Conservation (phyloP, 2,329 filamentous ascomycete species). For the Aureobasidium sp. region DNA sequence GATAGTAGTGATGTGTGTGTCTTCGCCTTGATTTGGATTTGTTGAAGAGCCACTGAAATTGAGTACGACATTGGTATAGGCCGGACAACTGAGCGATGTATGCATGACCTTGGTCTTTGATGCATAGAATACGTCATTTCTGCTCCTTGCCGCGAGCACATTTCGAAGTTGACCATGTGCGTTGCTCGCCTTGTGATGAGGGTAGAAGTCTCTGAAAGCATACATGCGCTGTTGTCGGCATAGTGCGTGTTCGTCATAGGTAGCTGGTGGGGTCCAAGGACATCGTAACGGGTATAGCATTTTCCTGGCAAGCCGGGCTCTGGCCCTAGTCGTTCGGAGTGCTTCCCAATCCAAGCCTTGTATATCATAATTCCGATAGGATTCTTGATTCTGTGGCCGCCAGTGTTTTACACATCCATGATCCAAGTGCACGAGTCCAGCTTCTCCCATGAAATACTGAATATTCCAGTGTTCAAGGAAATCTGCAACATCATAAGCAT, state of each 20-base stretch:
- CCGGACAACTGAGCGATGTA: conserved; percentile 42
- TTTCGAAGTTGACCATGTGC: conserved; percentile 56
- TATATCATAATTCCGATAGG: conserved; percentile 23
- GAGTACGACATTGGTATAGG: conserved; percentile 38
- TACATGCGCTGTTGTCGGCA: conserved; percentile 22
- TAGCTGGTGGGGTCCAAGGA: neutral
- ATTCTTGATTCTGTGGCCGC: conserved; percentile 13
- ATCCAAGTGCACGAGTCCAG: conserved; percentile 18
- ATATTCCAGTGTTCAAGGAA: conserved; percentile 28
- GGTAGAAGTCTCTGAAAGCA: conserved; percentile 27
- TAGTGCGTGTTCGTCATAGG: neutral
- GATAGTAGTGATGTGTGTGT: conserved; percentile 47
- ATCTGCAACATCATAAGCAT: conserved; percentile 28
- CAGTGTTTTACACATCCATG: conserved; percentile 19
- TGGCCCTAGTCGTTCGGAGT: conserved; percentile 24
- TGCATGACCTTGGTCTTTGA: conserved; percentile 42
- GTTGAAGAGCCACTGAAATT: conserved; percentile 39
- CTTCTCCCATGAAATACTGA: conserved; percentile 20
- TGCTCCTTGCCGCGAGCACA: conserved; percentile 47
- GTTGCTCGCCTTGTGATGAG: conserved; percentile 43
- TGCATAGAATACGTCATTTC: conserved; percentile 51
- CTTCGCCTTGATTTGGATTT: conserved; percentile 31
- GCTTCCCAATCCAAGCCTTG: conserved; percentile 33
- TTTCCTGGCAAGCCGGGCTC: conserved; percentile 26
- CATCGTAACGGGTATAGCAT: conserved; percentile 24